These are phyloP conservation scores for Aspergillus spinulosporus DNA, from an alignment of 2,329 filamentous ascomycete species.

Conservation along the genomic window DNA sequence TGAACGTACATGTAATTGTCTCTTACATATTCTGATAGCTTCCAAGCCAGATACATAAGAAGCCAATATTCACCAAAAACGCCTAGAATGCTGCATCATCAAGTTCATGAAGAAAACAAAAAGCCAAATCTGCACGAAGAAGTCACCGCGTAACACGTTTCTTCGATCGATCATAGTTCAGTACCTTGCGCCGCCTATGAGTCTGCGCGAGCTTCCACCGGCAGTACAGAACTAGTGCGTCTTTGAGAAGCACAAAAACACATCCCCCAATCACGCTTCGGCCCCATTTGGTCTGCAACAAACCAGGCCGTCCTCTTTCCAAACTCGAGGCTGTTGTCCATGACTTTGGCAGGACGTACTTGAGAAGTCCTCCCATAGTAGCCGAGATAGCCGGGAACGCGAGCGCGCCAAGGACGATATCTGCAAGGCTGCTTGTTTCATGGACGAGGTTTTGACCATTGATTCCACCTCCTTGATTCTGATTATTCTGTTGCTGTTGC, in stretches of 20 bases:
- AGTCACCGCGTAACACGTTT: constrained; percentile 31
- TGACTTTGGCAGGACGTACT: constrained; percentile 63
- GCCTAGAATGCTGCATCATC: constrained; percentile 27
- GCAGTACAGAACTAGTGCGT: constrained; percentile 62
- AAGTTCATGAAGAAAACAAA: constrained; percentile 15
- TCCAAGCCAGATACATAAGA: background rate
- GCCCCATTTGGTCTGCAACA: constrained; percentile 84
- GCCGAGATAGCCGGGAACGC: constrained; percentile 81
- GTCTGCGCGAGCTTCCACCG: constrained; percentile 51
- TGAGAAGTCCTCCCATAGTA: constrained; percentile 73
- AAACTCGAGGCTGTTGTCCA: constrained; percentile 57
- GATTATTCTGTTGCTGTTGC: constrained; percentile 21
- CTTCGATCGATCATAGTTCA: constrained; percentile 49
- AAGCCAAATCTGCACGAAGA: background rate
- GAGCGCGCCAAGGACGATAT: constrained; percentile 66
- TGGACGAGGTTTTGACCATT: constrained; percentile 52
- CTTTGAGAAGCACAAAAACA: constrained; percentile 81
- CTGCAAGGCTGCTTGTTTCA: constrained; percentile 56
- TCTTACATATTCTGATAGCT: background rate
- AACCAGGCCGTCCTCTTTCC: constrained; percentile 55
- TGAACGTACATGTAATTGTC: background rate
- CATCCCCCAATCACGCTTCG: constrained; percentile 86
- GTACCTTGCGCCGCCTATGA: constrained; percentile 48
- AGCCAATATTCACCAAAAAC: constrained; percentile 16
- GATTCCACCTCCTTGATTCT: constrained; percentile 28